Evolutionary conservation across 176 grass and related monocot genomes (phyloP), one percentile per base, ranked within the genome.

Genomic region (Triticum turgidum): DNA sequence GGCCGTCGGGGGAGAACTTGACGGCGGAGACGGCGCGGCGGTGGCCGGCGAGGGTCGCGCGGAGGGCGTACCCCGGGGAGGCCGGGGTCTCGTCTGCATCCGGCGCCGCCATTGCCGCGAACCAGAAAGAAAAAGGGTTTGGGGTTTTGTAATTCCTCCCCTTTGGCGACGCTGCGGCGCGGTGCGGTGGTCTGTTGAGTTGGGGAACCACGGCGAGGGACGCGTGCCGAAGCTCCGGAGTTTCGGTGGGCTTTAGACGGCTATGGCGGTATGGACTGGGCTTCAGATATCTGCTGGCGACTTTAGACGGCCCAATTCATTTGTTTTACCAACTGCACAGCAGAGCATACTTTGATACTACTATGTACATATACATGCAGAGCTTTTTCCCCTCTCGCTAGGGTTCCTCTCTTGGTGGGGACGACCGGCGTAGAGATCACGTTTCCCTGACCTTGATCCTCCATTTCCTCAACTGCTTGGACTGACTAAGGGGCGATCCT

Each of bases 1-100:
- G 91, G 59, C 96, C 93, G 39, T 94, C 86, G 8, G 96, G 96
- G 61, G 96, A 95, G 88, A 98, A 98, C 85, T 95, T 95, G 15
- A 94, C 91, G 29, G 93, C 85, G 51, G 96, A 95, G 25, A 94
- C 71, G 15, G 93, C 91, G 65, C 90, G 88, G 17, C 86, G 86
- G 84, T 95, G 96, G 14, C 91, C 93, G 0, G 66, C 17, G 32
- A 98, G 88, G 14, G 96, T 96, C 27, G 65, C 77, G n/a, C 89
- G 81, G 13, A 95, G 93, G 63, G 78, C 80, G 86, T 98, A 98
- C 0, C 91, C 90, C 25, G 61, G 89, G 51, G 86, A 64, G 15
- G 64, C 13, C 25, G 69, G 25, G 21, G 80, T 58, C 80, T 71
- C 66, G 51, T 89, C 81, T 37, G 38, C 82, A 29, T 81, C 81